Evolutionary conservation across 2,329 filamentous ascomycete genomes (phyloP), one percentile per base, ranked within the genome.

Genomic region (Parastagonospora avenae): DNA sequence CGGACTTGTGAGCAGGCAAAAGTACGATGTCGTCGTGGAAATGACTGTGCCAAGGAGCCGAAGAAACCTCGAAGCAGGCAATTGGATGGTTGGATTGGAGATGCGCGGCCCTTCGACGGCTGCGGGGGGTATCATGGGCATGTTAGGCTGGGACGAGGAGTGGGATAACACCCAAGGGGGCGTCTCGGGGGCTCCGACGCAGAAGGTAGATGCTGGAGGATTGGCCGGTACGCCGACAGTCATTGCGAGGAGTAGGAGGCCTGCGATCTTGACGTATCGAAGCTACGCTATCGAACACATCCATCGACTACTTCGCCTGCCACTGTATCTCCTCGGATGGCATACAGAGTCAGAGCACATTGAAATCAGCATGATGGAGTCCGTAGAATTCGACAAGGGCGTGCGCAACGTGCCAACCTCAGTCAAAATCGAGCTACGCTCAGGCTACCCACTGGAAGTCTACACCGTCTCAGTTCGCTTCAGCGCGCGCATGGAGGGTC

Each of bases 41-140:
- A 80, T 99, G 29, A 82, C 84, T 3, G 80, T 99, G 56, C 94
- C 94, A 14, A 86, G 88, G 35, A 94, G 91, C 2, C 86, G 85
- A 0, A 75, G 81, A 1, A 99, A 99, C 66, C 76, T 89, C 16
- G 83, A 82, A 2, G 83, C 84, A 11, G 94, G 94, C 27, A 97
- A 97, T 76, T 97, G 97, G 79, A 99, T 99, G 94, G 78, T 97
- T 14, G 87, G 90, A 40, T 77, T 96, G 12, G 83, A 85, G 53
- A 82, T 96, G 44, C 81, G 90, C 42, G 73, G 65, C 0, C 65
- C 68, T 0, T 42, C 49, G 2, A 46, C 46, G 2, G 41, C 50
- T 0, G 55, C 51, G 2, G 45, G 44, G 2, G 53, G 55, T 29
- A 50, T 53, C 24, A 66, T 59, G 42, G 52, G 54, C 6, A 33